Conservation (phyloP, 148 eudicot genomes). For the Arctostaphylos glauca region DNA sequence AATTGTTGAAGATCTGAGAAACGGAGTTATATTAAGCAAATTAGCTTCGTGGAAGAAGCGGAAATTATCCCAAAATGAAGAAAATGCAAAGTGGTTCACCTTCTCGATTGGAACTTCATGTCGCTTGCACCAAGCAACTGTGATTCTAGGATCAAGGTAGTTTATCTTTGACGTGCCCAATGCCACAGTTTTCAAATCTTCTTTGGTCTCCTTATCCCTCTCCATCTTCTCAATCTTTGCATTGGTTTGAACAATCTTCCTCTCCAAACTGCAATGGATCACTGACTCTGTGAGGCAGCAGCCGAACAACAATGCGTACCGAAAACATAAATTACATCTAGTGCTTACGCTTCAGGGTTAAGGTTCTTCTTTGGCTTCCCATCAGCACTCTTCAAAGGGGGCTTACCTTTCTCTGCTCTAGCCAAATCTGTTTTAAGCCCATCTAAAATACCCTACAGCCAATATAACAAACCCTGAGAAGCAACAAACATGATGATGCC, state of each 20-base stretch:
- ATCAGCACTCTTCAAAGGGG: slow-evolving; percentile 59
- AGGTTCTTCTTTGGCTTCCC: slow-evolving; percentile 75
- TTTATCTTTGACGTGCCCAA: slow-evolving; percentile 91
- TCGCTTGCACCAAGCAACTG: slow-evolving; percentile 95
- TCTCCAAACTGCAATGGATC: slow-evolving; percentile 49
- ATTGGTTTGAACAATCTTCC: slow-evolving; percentile 56
- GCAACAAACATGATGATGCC: background rate
- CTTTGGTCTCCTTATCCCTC: slow-evolving; percentile 66
- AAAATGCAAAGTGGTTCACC: slow-evolving; percentile 32
- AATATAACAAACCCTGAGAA: slow-evolving; percentile 17
- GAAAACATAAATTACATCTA: slow-evolving; percentile 8
- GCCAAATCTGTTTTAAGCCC: slow-evolving; percentile 64
- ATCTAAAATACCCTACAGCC: slow-evolving; percentile 45
- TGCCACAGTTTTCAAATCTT: slow-evolving; percentile 83
- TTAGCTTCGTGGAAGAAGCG: background rate
- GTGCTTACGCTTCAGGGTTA: slow-evolving; percentile 62
- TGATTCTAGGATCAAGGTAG: slow-evolving; percentile 85
- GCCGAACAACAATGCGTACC: background rate
- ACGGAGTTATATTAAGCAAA: background rate
- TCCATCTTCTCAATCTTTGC: slow-evolving; percentile 66
- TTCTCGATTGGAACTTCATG: slow-evolving; percentile 90
- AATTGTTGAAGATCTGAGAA: slow-evolving; percentile 86
- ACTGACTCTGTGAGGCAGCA: slow-evolving; percentile 19
- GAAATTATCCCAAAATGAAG: background rate
- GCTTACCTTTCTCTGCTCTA: slow-evolving; percentile 79